Conservation (phyloP, 129 eudicot species). For the Arctium lappa region DNA sequence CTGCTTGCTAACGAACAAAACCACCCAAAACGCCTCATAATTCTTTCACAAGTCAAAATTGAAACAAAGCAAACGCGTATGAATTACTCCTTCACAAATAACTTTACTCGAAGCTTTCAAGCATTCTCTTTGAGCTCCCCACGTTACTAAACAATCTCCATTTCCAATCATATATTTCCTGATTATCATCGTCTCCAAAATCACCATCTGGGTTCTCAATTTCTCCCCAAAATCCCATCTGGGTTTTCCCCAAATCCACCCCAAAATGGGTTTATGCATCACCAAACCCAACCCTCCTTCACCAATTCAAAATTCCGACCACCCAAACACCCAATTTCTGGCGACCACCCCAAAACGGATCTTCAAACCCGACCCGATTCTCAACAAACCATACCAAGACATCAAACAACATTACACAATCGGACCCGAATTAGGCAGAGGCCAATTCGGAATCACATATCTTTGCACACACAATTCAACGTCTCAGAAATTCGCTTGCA, state of each 20-base stretch:
- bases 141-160: constrained; percentile 28
- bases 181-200: neutral
- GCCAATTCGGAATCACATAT: constrained; percentile 86
- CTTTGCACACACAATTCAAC: constrained; percentile 58
- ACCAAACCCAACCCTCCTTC: constrained; percentile 45
- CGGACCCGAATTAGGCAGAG: constrained; percentile 79
- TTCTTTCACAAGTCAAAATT: constrained; percentile 11
- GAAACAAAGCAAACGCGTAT: constrained; percentile 18
- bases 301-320: constrained; percentile 33
- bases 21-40: too few species aligned
- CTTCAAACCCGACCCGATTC: constrained; percentile 56
- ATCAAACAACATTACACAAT: constrained; percentile 57
- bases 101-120: neutral
- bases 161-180: neutral
- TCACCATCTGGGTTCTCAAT: constrained; percentile 9
- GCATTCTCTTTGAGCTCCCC: constrained; percentile 20
- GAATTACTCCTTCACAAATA: constrained; percentile 5
- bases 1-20: too few species aligned
- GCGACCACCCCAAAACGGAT: constrained; percentile 37
- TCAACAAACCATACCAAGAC: constrained; percentile 75
- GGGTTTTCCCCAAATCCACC: constrained; percentile 12
- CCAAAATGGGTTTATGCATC: constrained; percentile 52
- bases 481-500: constrained; percentile 65
- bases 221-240: constrained; percentile 20
- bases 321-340: constrained; percentile 40